Conservation (phyloP, 495 filamentous ascomycete genomes). For the Penicillium odoratum region DNA sequence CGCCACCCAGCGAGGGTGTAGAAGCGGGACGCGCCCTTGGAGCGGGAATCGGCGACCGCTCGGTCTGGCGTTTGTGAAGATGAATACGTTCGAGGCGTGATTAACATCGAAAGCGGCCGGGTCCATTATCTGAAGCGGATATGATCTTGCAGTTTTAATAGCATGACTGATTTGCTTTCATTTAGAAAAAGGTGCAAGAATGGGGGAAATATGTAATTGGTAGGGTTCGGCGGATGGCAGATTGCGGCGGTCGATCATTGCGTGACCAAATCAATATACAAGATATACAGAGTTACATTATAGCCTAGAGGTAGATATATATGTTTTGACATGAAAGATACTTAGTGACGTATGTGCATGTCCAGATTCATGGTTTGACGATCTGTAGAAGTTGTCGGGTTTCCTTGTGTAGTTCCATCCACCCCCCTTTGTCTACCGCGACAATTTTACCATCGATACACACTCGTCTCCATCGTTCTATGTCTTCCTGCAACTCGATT, state of each 20-base stretch:
- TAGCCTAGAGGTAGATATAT: not conserved
- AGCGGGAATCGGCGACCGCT: slow-evolving; percentile 18
- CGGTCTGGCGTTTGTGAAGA: slow-evolving; percentile 45
- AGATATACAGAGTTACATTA: not conserved
- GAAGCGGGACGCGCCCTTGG: slow-evolving; percentile 28
- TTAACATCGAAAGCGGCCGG: slow-evolving; percentile 41
- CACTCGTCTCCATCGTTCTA: slow-evolving; percentile 73
- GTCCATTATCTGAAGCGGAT: not conserved
- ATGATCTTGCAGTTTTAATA: not conserved
- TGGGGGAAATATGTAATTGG: not conserved
- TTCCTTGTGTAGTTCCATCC: slow-evolving; percentile 62
- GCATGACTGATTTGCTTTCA: not conserved
- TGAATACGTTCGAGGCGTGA: slow-evolving; percentile 50
- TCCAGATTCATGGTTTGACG: slow-evolving; percentile 13
- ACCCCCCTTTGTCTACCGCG: slow-evolving; percentile 65
- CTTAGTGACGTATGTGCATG: not conserved
- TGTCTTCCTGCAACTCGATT: slow-evolving; percentile 63
- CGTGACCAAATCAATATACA: not conserved
- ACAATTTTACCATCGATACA: slow-evolving; percentile 90
- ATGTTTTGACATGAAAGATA: too few species aligned
- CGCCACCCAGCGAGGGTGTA: slow-evolving; percentile 45
- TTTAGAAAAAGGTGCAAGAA: not conserved
- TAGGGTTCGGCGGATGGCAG: not conserved
- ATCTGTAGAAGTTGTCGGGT: slow-evolving; percentile 26
- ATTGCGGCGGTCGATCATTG: not conserved